Evolutionary conservation across 2,329 filamentous ascomycete genomes (phyloP), one percentile per base, ranked within the genome.

Genomic region (Rhinocladiella similis): DNA sequence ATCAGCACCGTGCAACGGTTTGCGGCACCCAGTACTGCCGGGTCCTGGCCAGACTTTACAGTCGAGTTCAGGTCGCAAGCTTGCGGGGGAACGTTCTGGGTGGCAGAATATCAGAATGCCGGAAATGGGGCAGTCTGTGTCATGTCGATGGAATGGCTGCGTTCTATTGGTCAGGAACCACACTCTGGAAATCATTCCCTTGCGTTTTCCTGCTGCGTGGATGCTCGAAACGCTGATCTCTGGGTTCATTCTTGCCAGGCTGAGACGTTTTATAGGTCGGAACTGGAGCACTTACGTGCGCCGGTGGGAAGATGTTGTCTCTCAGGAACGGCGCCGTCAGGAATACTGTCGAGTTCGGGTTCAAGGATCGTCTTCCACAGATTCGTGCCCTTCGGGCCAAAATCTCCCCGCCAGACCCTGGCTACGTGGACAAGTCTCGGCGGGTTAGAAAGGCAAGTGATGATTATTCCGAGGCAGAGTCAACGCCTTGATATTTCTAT

Each of bases 41-140:
- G 49, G 10, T 51, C 16, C 35, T 56, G 48, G 48, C 54, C 54
- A 16, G 52, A 47, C 27, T 53, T 56, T 33, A 47, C 38, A 36
- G 41, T 56, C 25, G 54, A 56, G 19, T 56, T 20, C 45, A 53
- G 45, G 52, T 56, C 54, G 5, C n/a, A 53, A 20, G 19, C 54
- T 33, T 22, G 48, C 18, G 48, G 54, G 13, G 54, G 54, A 12
- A 56, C 48, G 12, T 47, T 25, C 47, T 57, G 50, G 49, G 54
- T 53, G 20, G 54, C 54, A 39, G 39, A 53, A 41, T 53, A 53
- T 38, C 49, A 57, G 50, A 57, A 53, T 35, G 54, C 54, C 18
- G 41, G 22, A n/a, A 53, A 7, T 19, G 54, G 54, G 22, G 25
- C 54, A 18, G 18, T 47, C 7, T 57, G 33, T 45, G 54, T 57